Evolutionary conservation across 495 filamentous ascomycete genomes (phyloP).

Genomic region (Penicillium dipodomyicola): DNA sequence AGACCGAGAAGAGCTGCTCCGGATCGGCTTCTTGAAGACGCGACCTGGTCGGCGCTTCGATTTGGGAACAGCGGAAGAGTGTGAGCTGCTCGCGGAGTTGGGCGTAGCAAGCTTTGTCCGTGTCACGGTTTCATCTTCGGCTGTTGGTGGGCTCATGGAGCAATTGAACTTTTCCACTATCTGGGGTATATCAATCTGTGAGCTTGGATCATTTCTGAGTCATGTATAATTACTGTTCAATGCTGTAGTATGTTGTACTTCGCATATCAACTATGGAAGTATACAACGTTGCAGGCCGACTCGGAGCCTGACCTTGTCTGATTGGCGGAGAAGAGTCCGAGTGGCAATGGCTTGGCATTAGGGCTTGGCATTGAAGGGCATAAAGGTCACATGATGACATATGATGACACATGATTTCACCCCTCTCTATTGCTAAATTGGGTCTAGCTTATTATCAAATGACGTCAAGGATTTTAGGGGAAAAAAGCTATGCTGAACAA

Average conservation of each 20-base stretch:
- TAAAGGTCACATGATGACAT: conserved; percentile 1
- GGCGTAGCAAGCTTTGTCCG: neutral
- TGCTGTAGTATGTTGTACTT: neutral
- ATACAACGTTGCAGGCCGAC: neutral
- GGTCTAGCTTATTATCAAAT: conserved; percentile 11
- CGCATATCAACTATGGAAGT: neutral
- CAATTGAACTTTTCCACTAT: neutral
- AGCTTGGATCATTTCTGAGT: neutral
- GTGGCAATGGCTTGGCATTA: neutral
- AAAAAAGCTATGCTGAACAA: neutral
- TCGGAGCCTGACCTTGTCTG: neutral
- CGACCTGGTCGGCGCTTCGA: conserved; percentile 17
- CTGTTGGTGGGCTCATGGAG: conserved; percentile 11
- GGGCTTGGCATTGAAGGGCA: conserved; percentile 1
- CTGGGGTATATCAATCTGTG: neutral
- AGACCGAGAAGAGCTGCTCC: conserved; percentile 3
- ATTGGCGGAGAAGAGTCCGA: conserved; percentile 13
- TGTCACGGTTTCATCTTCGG: neutral
- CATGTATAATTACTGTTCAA: neutral
- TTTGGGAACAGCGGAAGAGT: conserved; percentile 6
- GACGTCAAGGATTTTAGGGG: conserved; percentile 4
- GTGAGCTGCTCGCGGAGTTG: neutral
- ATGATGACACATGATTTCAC: neutral
- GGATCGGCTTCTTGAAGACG: conserved; percentile 18
- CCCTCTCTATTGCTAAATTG: conserved; percentile 5